These are phyloP conservation scores for Tetraselmis striata DNA, from an alignment of 139 green algal genomes.

Conservation along the genomic window DNA sequence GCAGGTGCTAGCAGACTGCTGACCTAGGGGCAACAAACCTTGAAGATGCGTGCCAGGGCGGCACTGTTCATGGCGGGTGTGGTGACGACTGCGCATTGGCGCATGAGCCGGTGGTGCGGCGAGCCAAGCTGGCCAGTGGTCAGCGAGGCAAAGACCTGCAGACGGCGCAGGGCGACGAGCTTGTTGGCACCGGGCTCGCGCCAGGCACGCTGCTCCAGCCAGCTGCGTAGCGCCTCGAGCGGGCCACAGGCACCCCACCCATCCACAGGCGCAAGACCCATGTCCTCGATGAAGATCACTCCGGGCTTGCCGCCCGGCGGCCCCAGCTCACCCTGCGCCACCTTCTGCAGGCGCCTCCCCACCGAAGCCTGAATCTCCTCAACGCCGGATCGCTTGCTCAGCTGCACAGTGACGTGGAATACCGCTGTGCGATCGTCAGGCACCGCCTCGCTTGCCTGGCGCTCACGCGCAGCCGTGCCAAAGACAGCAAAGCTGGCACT, in stretches of 20 bases:
- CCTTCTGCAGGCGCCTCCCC: background rate
- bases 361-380: background rate
- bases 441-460: background rate
- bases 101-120: background rate
- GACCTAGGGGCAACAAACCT: too few species aligned
- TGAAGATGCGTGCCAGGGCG: background rate
- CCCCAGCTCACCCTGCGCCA: background rate
- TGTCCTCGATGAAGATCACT: background rate
- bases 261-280: background rate
- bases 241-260: background rate
- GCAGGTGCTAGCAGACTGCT: too few species aligned
- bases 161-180: background rate
- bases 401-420: background rate
- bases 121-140: background rate
- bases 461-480: too few species aligned
- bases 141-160: background rate
- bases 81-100: background rate
- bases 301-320: too few species aligned
- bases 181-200: background rate
- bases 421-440: background rate
- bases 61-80: background rate
- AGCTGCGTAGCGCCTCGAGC: background rate
- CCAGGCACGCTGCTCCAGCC: background rate
- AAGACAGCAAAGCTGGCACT: too few species aligned
- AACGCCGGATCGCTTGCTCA: background rate